Conservation (phyloP, 2,329 filamentous ascomycete species). For the Colletotrichum incanum region DNA sequence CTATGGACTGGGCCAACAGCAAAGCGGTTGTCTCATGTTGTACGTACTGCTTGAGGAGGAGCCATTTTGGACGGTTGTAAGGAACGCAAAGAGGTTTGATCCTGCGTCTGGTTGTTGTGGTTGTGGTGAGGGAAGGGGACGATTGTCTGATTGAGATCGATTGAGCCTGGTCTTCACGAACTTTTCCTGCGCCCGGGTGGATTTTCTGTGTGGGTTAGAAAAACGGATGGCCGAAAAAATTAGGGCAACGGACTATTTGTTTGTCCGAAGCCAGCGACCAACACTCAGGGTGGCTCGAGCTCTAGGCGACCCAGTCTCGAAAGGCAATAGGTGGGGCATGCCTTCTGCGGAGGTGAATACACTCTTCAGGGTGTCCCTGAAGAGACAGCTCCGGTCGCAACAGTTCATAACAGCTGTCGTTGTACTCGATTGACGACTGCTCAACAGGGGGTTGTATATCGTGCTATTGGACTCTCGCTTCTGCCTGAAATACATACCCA, state of each 20-base stretch:
- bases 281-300: not conserved
- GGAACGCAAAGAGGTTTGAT: constrained; percentile 81
- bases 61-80: constrained; percentile 77
- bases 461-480: not conserved
- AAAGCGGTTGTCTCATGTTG: constrained; percentile 82
- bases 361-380: not conserved
- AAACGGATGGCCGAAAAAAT: constrained; percentile 27
- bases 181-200: constrained; percentile 8
- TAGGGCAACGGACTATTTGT: constrained; percentile 40
- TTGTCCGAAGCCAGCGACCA: constrained; percentile 1
- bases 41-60: constrained; percentile 90
- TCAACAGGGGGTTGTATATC: not conserved
- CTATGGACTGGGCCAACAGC: constrained; percentile 81
- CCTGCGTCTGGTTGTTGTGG: constrained; percentile 76
- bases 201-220: constrained; percentile 38
- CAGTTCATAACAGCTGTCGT: not conserved
- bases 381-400: not conserved
- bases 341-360: not conserved
- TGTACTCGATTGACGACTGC: not conserved
- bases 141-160: constrained; percentile 36
- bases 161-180: constrained; percentile 31
- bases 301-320: not conserved
- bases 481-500: constrained; percentile 1
- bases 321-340: not conserved
- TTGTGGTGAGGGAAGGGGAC: constrained; percentile 37